Base-by-base conservation (phyloP, 1,139 yeast species). In the Lodderomyces orthopsilosis region DNA sequence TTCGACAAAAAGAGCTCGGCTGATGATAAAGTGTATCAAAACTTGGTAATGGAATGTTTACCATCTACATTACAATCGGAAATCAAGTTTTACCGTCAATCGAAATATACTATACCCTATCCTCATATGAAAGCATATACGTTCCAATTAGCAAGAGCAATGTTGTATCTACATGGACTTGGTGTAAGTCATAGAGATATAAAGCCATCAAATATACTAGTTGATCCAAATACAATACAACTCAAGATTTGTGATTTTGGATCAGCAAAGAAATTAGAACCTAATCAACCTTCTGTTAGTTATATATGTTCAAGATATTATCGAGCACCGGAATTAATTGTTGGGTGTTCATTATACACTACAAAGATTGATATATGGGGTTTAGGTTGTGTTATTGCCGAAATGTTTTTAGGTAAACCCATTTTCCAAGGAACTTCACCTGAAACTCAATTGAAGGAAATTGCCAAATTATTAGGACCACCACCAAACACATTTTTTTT, bases 321-420 rank as follows among this genome's bases (percentile, higher is more conserved):
- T 62, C 75, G 94, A 59, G 93, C 94, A 2, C 95, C 95, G 1
- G 95, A 85, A 62, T 68, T 85, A 50, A 84, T 85, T 55, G 81
- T 85, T 47, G 95, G 93, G 1, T 84, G 89, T 55, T 77, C 85
- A 35, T 70, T 79, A 41, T 86, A 86, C 58, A 77, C 90, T 2
- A 84, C 93, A 6, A 85, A 84, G 56, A 85, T 86, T 46, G 95
- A 86, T 60, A 80, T 85, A 46, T 86, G 95, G 95, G 93, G 93
- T 1, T 69, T 85, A 44, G 95, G 95, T 1, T 86, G 95, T 70
- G 93, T 85, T 8, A 69, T 85, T 51, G 93, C 93, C 15, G 94
- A 86, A 62, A 85, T 86, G 91, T 75, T 84, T 51, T 71, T 85
- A 56, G 91, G 93, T 26, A 83, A 81, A 58, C 89, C 93, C 3